These are phyloP conservation scores for Pichia nanzhaoensis DNA, from an alignment of 805 yeast genomes.

Conservation along the genomic window DNA sequence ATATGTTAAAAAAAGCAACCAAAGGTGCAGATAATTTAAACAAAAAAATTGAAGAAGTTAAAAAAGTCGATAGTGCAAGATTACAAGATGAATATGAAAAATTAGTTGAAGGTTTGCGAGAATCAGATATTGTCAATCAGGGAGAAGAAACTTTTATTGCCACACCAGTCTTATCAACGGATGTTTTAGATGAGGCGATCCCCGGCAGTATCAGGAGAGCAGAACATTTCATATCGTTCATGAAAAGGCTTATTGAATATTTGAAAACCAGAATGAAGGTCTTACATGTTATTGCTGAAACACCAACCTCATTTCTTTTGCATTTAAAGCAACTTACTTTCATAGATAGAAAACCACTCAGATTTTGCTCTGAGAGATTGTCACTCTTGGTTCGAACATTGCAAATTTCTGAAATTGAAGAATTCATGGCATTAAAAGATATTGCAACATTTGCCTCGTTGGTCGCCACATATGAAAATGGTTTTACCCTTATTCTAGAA, in stretches of 20 bases:
- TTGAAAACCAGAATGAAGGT: conserved; percentile 97
- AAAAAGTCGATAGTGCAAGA: conserved; percentile 72
- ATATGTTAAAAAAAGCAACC: conserved; percentile 76
- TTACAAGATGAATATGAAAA: conserved; percentile 87
- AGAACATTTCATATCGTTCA: conserved; percentile 90
- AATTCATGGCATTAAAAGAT: conserved; percentile 86
- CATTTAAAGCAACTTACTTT: conserved; percentile 90
- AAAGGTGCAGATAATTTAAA: conserved; percentile 77
- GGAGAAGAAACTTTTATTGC: conserved; percentile 70
- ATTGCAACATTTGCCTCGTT: conserved; percentile 95
- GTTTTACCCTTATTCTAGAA: conserved; percentile 85
- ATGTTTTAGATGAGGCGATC: conserved; percentile 82
- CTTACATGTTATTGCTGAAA: conserved; percentile 94
- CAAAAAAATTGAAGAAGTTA: conserved; percentile 79
- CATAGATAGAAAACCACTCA: conserved; percentile 84
- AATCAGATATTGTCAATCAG: conserved; percentile 56
- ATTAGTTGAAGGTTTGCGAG: conserved; percentile 82
- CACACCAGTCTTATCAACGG: conserved; percentile 81
- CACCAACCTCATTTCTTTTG: conserved; percentile 87
- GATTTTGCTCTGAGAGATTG: conserved; percentile 88
- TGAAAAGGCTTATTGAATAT: conserved; percentile 89
- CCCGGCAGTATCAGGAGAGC: conserved; percentile 98
- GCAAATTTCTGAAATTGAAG: conserved; percentile 84
- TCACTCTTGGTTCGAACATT: conserved; percentile 84
- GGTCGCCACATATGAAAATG: conserved; percentile 90